Evolutionary conservation across 1,284 basidiomycete species (phyloP).

Genomic region (Singerocomus inundabilis): DNA sequence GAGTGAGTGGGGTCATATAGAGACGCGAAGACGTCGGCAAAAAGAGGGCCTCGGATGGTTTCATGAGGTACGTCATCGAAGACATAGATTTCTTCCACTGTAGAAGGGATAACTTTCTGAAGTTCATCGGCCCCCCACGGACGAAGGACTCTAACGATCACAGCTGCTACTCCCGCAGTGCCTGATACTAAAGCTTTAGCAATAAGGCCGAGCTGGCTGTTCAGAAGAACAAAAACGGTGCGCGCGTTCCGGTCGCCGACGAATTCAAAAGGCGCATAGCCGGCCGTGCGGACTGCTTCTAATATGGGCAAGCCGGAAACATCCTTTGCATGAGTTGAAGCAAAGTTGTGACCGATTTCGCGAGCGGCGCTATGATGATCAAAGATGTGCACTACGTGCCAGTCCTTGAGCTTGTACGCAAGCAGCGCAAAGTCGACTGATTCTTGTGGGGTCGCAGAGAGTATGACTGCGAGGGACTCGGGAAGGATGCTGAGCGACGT

Average conservation of each 20-base stretch:
- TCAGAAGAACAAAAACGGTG: slow-evolving; percentile 62
- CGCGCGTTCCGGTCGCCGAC: slow-evolving; percentile 57
- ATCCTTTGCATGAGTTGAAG: slow-evolving; percentile 29
- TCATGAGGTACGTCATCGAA: slow-evolving; percentile 72
- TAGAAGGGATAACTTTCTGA: slow-evolving; percentile 53
- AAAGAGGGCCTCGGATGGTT: slow-evolving; percentile 63
- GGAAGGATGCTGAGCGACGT: slow-evolving; percentile 61
- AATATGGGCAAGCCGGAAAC: slow-evolving; percentile 37
- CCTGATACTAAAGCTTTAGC: slow-evolving; percentile 50
- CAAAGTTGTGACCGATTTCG: slow-evolving; percentile 60
- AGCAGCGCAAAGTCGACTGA: slow-evolving; percentile 69
- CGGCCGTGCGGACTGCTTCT: slow-evolving; percentile 50
- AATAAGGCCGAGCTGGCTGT: slow-evolving; percentile 65
- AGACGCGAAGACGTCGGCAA: slow-evolving; percentile 67
- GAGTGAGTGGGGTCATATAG: slow-evolving; percentile 45
- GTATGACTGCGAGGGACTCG: slow-evolving; percentile 69
- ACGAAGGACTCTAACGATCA: slow-evolving; percentile 72
- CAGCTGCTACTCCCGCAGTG: slow-evolving; percentile 53
- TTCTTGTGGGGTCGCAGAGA: slow-evolving; percentile 82
- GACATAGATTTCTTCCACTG: slow-evolving; percentile 60
- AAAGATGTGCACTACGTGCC: slow-evolving; percentile 77
- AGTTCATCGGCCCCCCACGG: slow-evolving; percentile 72
- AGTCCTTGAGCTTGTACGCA: slow-evolving; percentile 58
- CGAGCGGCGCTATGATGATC: slow-evolving; percentile 71
- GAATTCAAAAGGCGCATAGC: slow-evolving; percentile 70